Evolutionary conservation across 345 rosid genomes (phyloP).

Genomic region (Turritis glabra): DNA sequence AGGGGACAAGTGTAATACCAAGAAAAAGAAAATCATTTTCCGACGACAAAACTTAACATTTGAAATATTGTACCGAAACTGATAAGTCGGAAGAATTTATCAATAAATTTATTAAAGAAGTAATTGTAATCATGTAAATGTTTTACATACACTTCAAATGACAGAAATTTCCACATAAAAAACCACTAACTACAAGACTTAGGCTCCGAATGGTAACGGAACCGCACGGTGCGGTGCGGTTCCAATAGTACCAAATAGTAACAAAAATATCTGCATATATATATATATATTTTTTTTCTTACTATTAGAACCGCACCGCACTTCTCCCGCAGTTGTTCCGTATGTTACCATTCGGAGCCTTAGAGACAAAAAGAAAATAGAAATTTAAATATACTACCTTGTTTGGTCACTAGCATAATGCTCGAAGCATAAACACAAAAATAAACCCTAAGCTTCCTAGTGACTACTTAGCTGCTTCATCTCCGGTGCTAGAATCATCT

Average conservation of each 20-base stretch:
- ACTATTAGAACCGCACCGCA: no score
- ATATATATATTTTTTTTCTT: no score
- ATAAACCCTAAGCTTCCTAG: neutral
- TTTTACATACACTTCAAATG: neutral
- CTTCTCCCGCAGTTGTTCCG: no score
- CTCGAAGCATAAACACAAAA: neutral
- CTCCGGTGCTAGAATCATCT: conserved; percentile 6
- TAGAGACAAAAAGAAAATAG: neutral
- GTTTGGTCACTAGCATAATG: conserved; percentile 5
- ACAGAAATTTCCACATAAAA: neutral
- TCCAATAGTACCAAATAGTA: no score
- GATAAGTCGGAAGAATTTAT: no score
- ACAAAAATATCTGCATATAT: no score
- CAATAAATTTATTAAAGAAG: neutral
- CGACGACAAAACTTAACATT: neutral
- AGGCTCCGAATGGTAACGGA: no score
- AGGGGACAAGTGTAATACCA: neutral
- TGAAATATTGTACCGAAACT: neutral
- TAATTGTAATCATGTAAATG: neutral
- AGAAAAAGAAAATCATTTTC: neutral
- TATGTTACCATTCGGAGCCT: no score
- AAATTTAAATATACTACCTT: neutral
- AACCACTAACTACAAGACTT: neutral
- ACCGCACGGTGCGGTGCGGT: no score
- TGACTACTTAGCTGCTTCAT: conserved; percentile 15